Percentiles rank a stretch among this genome's conserved stretches.
Evolutionary conservation across 257 asterid species (phyloP).

Genomic region (Fraxinus excelsior): DNA sequence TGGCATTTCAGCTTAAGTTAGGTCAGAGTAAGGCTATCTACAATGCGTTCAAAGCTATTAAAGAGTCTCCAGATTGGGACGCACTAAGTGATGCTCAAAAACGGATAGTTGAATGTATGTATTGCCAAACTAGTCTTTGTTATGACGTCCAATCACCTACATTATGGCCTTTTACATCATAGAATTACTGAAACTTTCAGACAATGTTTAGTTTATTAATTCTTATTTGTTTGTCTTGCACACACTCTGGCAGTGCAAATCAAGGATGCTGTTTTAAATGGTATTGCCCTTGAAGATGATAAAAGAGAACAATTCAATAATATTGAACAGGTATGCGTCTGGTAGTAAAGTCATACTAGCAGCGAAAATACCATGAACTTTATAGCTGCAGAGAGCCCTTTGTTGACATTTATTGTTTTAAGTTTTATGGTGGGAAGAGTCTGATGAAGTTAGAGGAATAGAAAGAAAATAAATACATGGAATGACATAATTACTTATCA

Average conservation of each 20-base stretch:
- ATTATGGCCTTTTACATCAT: not conserved
- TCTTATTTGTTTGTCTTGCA: conserved; percentile 24
- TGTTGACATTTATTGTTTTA: not conserved
- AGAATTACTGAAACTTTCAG: not conserved
- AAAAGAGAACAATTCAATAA: conserved; percentile 84
- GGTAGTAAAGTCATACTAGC: not conserved
- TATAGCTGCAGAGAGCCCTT: not conserved
- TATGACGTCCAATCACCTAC: not conserved
- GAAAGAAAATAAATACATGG: not conserved
- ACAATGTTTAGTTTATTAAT: conserved; percentile 8
- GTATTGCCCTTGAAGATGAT: conserved; percentile 90
- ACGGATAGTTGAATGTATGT: conserved; percentile 83
- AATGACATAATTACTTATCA: not conserved
- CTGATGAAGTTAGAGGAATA: not conserved
- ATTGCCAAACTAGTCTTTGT: not conserved
- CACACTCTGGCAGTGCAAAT: conserved; percentile 63
- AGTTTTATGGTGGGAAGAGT: not conserved
- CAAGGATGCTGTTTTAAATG: conserved; percentile 90
- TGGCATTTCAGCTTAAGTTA: conserved; percentile 75
- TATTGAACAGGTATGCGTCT: conserved; percentile 72
- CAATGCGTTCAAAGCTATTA: conserved; percentile 80
- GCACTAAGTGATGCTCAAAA: conserved; percentile 79
- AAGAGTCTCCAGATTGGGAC: conserved; percentile 81
- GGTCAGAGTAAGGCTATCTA: conserved; percentile 94
- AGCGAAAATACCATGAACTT: not conserved